These are phyloP conservation scores for Trichoderma koningiopsis DNA, from an alignment of 2,329 filamentous ascomycete genomes.

Conservation along the genomic window DNA sequence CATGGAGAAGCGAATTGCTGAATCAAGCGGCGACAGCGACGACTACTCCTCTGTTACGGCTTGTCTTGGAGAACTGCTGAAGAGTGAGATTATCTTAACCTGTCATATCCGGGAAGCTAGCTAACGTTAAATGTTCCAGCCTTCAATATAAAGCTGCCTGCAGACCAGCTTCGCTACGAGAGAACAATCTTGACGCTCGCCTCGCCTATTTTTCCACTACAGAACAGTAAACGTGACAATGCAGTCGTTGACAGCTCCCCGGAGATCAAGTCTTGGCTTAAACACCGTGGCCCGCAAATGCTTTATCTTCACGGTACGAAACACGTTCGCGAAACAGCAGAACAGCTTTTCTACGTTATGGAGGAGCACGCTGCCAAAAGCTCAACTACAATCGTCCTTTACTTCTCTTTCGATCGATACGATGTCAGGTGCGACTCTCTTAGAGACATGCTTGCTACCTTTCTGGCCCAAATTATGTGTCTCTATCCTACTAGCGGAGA, in stretches of 20 bases:
- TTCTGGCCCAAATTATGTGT: constrained; percentile 25
- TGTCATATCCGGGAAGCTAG: not conserved
- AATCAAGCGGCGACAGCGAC: not conserved
- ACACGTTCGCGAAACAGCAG: constrained; percentile 22
- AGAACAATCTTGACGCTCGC: constrained; percentile 19
- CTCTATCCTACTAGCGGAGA: constrained; percentile 17
- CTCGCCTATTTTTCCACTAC: constrained; percentile 24
- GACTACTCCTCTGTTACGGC: not conserved
- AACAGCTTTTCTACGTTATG: constrained; percentile 26
- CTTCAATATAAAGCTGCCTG: not conserved
- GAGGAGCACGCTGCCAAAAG: constrained; percentile 12
- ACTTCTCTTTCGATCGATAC: constrained; percentile 26
- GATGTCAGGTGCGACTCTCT: constrained; percentile 25
- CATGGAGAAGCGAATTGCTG: constrained; percentile 21
- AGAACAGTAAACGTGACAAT: not conserved
- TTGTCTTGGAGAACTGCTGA: not conserved
- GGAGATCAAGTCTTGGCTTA: constrained; percentile 17
- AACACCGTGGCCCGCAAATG: constrained; percentile 22
- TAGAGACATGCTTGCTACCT: constrained; percentile 27
- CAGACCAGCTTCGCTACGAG: constrained; percentile 20
- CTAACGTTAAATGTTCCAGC: not conserved
- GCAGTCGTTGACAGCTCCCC: not conserved
- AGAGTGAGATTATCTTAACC: not conserved
- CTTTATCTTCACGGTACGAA: constrained; percentile 26
- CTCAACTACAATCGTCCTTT: constrained; percentile 14